Base-by-base conservation (phyloP, 148 eudicot genomes). In the Camellia japonica region DNA sequence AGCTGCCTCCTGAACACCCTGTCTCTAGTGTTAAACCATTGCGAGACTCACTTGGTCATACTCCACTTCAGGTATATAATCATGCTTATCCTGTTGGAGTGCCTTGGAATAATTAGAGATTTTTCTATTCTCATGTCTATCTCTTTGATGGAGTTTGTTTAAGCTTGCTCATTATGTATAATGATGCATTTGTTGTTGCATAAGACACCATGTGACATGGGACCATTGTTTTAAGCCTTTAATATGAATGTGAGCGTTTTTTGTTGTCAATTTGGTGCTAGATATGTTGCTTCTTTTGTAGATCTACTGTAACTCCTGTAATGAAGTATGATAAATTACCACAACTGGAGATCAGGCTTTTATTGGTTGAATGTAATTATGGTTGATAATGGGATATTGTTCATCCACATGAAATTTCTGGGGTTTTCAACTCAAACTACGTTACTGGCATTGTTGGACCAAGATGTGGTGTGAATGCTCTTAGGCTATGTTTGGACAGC, bases 1-100 rank as follows among this genome's bases (percentile, higher is more conserved):
- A 92, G 88, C 85, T 92, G 83, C 95, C 95, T 69, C 85, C 95
- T 74, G 93, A 90, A 71, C 95, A 92, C 72, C 95, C 95, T 75
- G 88, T 90, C 64, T 86, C 92, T 70, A 87, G 78, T 73, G 79
- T 81, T 66, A 92, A 87, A 82, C 95, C 95, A n/a, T 79, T 92
- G 15, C 95, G 91, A 58, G 93, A 92, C 66, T 85, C 89, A 30
- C 88, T 92, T 75, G 92, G 96, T 73, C 92, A 89, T 82, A 92
- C 95, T 77, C 95, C 95, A 20, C 73, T 89, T 23, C 95, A 92
- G 95, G 95, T 92, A 63, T 84, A 82, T 42, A 70, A 78, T 71
- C 10, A 18, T 46, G 51, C 6, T 62, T 42, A 1, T 58, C 73
- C 12, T 4, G 20, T 76, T 73, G 54, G 18, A 61, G 58, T 61